Base-by-base conservation (phyloP, 768 basidiomycete genomes). In the Phanerodontia chrysosporium region DNA sequence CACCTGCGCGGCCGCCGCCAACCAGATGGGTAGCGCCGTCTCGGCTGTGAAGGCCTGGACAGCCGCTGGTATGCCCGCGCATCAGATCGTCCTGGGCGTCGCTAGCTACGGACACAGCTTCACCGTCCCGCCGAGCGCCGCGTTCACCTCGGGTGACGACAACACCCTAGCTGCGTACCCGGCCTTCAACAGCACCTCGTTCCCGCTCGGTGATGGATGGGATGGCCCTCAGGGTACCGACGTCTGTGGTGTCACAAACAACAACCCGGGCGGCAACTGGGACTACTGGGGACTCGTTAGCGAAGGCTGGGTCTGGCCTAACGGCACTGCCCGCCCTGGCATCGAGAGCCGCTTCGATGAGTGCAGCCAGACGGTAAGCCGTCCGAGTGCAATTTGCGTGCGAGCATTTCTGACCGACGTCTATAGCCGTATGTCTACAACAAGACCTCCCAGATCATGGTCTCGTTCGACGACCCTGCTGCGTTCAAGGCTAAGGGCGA, bases 81-180 rank as follows among this genome's bases (percentile, higher is more conserved):
- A 79, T 54, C 74, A 89, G 74, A 86, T 96, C 58, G 83, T 93
- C 28, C 83, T 98, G 7, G 95, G 94, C 55, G 85, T 96, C 0
- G 83, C 94, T 13, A 75, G 87, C 18, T 96, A 92, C 72, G 92
- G 91, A 0, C 92, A 92, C 73, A 84, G 90, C 22, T 95, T 77
- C 77, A 22, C 62, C 12, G 77, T 82, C 39, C 66, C 77, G 8
- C 48, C 68, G 3, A 64, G 59, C 21, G 63, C 73, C 35, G 83
- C 83, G 0, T 65, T 80, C 59, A 60, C 67, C 3, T 73, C 78
- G n/a, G 66, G 69, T 27, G 54, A 64, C 16, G 56, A 49, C 9
- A 74, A 66, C 10, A 62, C 64, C 9, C 68, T 87, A 29, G 72
- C 73, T n/a, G 35, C 76, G 18, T 88, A 78, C 70, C 83, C 86